Percentiles rank a stretch among this genome's conserved stretches.
Conservation (phyloP, 768 basidiomycete species). For the Russula sp. region DNA sequence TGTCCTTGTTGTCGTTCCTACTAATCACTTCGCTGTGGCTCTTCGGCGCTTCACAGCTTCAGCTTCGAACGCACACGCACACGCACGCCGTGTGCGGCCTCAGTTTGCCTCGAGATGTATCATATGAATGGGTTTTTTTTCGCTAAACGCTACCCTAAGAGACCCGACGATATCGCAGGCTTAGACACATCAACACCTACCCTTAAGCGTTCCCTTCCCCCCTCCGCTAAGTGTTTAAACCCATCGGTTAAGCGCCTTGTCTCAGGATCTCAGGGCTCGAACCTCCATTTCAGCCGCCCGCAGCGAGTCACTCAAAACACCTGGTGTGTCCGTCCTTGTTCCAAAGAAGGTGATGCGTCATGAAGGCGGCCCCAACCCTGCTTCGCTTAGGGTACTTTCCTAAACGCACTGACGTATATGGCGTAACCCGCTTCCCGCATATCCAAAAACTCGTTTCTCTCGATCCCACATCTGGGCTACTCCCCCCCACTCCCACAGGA, state of each 20-base stretch:
- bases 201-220: too few species aligned
- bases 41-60: not conserved
- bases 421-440: not conserved
- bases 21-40: not conserved
- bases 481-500: too few species aligned
- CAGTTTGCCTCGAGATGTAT: not conserved
- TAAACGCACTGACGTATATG: not conserved
- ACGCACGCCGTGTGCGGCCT: too few species aligned
- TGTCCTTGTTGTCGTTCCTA: not conserved
- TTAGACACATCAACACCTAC: not conserved
- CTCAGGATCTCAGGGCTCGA: not conserved
- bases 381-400: not conserved
- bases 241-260: not conserved
- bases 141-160: not conserved
- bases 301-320: not conserved
- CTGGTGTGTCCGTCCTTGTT: not conserved
- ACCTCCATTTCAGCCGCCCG: not conserved
- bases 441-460: not conserved
- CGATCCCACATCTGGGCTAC: not conserved
- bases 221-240: not conserved
- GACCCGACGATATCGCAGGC: conserved; percentile 7
- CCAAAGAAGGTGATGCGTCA: not conserved
- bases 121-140: not conserved
- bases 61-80: not conserved
- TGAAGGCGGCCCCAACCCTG: not conserved